These are phyloP conservation scores for Pouteria campechiana DNA, from an alignment of 179 eudicot species.

Conservation along the genomic window DNA sequence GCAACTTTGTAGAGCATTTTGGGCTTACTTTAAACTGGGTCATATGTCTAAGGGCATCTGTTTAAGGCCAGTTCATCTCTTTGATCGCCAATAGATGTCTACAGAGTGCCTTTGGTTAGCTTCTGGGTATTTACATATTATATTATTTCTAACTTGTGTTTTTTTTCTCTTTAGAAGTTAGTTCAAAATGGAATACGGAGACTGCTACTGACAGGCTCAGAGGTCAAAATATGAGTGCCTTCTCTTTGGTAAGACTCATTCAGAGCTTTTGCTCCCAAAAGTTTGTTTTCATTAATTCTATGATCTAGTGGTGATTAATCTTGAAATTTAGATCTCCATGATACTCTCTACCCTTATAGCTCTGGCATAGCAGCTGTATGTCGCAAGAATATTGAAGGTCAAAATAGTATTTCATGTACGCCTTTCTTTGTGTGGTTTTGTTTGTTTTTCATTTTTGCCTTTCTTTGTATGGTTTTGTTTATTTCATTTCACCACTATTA, in stretches of 20 bases:
- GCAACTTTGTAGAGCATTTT: too few species aligned
- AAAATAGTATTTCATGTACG: neutral
- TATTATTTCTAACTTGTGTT: too few species aligned
- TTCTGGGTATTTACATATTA: too few species aligned
- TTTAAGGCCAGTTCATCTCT: too few species aligned
- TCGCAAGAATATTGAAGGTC: constrained; percentile 48
- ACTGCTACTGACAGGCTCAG: constrained; percentile 23
- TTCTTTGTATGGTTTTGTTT: neutral
- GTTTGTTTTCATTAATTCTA: neutral
- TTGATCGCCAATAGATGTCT: too few species aligned
- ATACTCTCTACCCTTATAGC: constrained; percentile 70
- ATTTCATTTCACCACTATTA: too few species aligned
- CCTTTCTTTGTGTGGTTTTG: neutral
- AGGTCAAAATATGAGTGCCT: constrained; percentile 74
- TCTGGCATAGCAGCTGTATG: constrained; percentile 54
- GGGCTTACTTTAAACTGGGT: too few species aligned
- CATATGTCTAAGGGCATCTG: too few species aligned
- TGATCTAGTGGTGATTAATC: neutral
- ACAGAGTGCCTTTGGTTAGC: too few species aligned
- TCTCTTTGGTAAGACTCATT: constrained; percentile 51
- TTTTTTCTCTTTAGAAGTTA: too few species aligned
- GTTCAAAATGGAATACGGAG: constrained; percentile 55
- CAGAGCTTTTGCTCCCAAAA: too few species aligned
- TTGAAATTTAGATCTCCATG: constrained; percentile 56
- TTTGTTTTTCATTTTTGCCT: neutral